phyloP scores from a whole-genome alignment of 148 eudicot species.

The Chenopodium album region DNA sequence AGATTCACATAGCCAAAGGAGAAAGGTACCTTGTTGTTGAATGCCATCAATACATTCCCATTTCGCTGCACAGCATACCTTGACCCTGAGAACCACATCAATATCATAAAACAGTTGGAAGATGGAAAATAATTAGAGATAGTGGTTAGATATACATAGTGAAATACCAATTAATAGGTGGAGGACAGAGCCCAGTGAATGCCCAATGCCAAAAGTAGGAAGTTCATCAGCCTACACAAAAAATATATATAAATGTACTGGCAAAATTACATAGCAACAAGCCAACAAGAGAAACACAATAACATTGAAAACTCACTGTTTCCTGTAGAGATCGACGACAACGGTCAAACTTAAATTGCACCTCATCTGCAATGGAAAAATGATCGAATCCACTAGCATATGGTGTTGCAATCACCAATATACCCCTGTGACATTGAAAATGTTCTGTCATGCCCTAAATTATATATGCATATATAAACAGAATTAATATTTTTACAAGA shows the following conservation, averaged over 20 bases:
- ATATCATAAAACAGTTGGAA: slow-evolving; percentile 20
- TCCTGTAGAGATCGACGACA: slow-evolving; percentile 71
- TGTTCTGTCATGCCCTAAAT: slow-evolving; percentile 19
- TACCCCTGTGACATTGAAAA: slow-evolving; percentile 53
- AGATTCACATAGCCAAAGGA: background rate
- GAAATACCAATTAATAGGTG: slow-evolving; percentile 82
- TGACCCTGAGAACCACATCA: slow-evolving; percentile 61
- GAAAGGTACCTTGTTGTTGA: slow-evolving; percentile 76
- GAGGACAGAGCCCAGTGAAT: slow-evolving; percentile 92
- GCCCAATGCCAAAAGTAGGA: slow-evolving; percentile 92
- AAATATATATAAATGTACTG: background rate
- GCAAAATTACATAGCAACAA: slow-evolving; percentile 10
- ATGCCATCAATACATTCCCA: slow-evolving; percentile 85
- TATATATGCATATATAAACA: background rate
- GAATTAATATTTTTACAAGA: background rate
- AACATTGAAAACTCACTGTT: slow-evolving; percentile 47
- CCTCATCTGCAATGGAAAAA: slow-evolving; percentile 95
- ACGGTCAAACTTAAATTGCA: slow-evolving; percentile 87
- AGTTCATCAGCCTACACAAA: slow-evolving; percentile 59
- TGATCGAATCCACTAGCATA: slow-evolving; percentile 98
- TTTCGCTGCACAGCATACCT: slow-evolving; percentile 83
- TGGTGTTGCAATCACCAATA: slow-evolving; percentile 95
- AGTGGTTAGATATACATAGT: background rate
- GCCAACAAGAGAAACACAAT: background rate
- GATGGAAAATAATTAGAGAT: background rate